Evolutionary conservation across 306 rosid genomes (phyloP), one percentile per base, ranked within the genome.

Genomic region (Rosa lucieae): DNA sequence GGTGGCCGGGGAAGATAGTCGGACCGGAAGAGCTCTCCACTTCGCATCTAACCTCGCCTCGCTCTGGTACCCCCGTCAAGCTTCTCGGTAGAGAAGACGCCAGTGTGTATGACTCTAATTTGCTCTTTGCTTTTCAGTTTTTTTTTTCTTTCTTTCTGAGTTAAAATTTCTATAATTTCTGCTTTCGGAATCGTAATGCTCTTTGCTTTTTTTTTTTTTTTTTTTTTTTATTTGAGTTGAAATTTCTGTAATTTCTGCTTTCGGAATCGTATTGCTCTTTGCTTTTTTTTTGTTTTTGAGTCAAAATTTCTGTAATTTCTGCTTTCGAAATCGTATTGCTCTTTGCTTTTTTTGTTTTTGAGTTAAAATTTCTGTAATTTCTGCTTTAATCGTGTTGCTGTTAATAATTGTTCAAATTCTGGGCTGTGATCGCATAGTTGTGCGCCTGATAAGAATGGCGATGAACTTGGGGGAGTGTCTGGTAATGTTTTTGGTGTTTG

Each of bases 1-100:
- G 92, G 92, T 88, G 92, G 92, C 92, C 92, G 23, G 92, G 89
- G 81, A 86, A 88, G 84, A 88, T 88, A 37, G 78, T 88, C 70
- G 89, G 92, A 14, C 85, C 88, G 13, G 92, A 88, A 20, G 92
- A 88, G 79, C 89, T 86, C 53, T 82, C 89, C 43, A 63, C 87
- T 32, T 88, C 92, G 78, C 85, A 88, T 78, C 92, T 88, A 67
- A 86, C 89, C 21, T 88, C 92, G 55, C 92, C 92, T 55, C 89
- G 92, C 67, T 88, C 92, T 11, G 92, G 92, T 63, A 88, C 92
- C 52, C 92, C 92, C 17, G 92, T 88, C 65, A 88, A 88, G 86
- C 92, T 88, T n/a, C 92, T 88, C 5, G 92, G 92, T 53, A 80
- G 92, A 73, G 92, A 88, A 61, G 92, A 88, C 48, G 92, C 92